Conservation (phyloP, 2,329 filamentous ascomycete species). For the Colletotrichum australisinense region DNA sequence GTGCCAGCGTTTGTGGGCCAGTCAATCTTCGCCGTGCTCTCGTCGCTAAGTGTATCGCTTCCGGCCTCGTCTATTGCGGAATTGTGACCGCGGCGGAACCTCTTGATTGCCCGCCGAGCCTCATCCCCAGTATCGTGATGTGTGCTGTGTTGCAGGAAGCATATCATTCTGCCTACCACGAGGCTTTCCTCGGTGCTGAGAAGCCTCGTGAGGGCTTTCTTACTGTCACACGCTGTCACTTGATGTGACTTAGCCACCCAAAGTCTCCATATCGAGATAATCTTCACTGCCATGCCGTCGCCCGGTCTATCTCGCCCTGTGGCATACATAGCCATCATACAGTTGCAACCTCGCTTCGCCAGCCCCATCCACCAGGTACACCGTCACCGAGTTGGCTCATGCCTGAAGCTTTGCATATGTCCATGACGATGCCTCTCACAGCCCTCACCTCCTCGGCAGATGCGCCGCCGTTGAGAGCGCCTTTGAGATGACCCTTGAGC, state of each 20-base stretch:
- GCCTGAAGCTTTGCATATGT: constrained; percentile 58
- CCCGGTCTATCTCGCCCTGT: background rate
- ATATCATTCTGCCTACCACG: background rate
- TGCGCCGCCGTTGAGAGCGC: constrained; percentile 61
- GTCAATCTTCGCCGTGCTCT: background rate
- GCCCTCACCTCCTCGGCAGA: constrained; percentile 60
- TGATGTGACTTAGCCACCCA: too few relatives aligned
- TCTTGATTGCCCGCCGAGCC: background rate
- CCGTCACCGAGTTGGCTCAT: constrained; percentile 53
- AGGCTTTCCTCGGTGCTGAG: background rate
- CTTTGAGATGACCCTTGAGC: constrained; percentile 63
- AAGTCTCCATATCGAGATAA: too few relatives aligned
- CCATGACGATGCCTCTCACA: constrained; percentile 57
- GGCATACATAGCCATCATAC: constrained; percentile 42
- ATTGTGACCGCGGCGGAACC: constrained; percentile 21
- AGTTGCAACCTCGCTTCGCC: constrained; percentile 56
- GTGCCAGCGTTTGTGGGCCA: constrained; percentile 20
- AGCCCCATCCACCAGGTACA: constrained; percentile 55
- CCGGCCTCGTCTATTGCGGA: constrained; percentile 24
- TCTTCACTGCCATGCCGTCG: background rate
- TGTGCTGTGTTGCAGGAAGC: background rate
- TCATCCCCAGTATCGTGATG: background rate
- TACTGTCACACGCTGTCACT: too few relatives aligned
- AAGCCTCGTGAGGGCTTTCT: background rate
- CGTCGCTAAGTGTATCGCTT: background rate